Base-by-base conservation (phyloP, 768 basidiomycete genomes). In the Neoboletus subvelutipes region DNA sequence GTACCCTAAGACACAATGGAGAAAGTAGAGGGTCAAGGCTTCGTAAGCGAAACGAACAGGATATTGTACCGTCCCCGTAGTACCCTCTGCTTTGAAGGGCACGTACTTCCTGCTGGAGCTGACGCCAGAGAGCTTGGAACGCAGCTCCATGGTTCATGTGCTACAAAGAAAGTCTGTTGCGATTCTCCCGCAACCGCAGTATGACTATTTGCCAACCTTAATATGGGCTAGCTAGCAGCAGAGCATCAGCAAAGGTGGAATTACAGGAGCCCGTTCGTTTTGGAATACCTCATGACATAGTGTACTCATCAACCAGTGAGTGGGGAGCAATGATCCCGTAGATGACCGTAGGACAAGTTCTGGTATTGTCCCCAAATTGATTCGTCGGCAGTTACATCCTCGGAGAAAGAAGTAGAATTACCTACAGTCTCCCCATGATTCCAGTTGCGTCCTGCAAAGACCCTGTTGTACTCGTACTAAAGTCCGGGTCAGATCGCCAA, bases 381-480 rank as follows among this genome's bases (percentile, higher is more conserved):
- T 34, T 50, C 41, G 45, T 31, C 26, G 31, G 12, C 31, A 31
- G 39, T 33, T 36, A 18, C 24, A 26, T 36, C 29, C 18, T 22
- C 12, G 36, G 41, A 31, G 22, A 26, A 47, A 33, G 42, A 39
- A n/a, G 37, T 20, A 9, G 26, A 45, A 15, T 61, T 59, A 88
- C 90, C 90, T 55, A 94, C 75, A 11, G 83, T 86, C 71, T 94
- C 91, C 4, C 92, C 92, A 55, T 77, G 78, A 61, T 91, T 90
- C 91, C 91, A 94, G 67, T 92, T 93, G 47, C 91, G 78, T 2
- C 91, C 92, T 5, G 85, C 82, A 70, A 93, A 93, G 7, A 93
- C 88, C 15, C 62, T 64, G 66, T 93, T 93, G 65, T 83, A 80
- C 66, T 91, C 86, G 62, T 93, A 92, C 90, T 92, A 64, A 37